Percentiles rank a stretch among this genome's conserved stretches.
phyloP scores from a whole-genome alignment of 2,329 filamentous ascomycete species.

The Ceratocystis ficicola region DNA sequence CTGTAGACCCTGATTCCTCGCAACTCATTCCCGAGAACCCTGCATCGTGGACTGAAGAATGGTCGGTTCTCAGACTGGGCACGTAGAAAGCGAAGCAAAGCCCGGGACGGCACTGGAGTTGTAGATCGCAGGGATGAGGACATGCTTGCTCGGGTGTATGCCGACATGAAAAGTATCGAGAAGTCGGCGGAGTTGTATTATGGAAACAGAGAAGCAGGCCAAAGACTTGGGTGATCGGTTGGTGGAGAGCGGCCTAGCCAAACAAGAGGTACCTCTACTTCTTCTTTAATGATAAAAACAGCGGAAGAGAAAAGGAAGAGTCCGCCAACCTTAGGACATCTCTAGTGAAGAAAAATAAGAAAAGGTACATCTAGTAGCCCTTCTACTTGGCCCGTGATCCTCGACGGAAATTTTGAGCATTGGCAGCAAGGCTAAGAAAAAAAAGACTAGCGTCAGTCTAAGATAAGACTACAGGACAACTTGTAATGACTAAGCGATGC shows the following conservation, averaged over 20 bases:
- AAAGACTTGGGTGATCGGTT: too few species aligned
- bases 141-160: slow-evolving; percentile 31
- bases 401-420: background rate
- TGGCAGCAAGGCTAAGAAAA: background rate
- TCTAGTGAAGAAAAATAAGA: slow-evolving; percentile 5
- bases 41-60: slow-evolving; percentile 34
- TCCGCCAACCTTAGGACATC: background rate
- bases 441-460: background rate
- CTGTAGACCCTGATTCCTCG: slow-evolving; percentile 10
- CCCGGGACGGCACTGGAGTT: slow-evolving; percentile 39
- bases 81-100: slow-evolving; percentile 59
- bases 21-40: background rate
- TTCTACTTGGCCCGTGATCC: slow-evolving; percentile 4
- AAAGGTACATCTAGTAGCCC: slow-evolving; percentile 12
- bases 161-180: slow-evolving; percentile 5
- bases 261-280: background rate
- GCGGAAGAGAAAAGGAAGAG: background rate
- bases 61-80: slow-evolving; percentile 51
- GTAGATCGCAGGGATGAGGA: slow-evolving; percentile 32
- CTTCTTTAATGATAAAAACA: background rate
- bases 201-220: too few species aligned
- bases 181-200: too few species aligned
- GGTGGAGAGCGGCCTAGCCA: too few species aligned
- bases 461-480: too few species aligned
- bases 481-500: background rate